Percentiles rank a stretch among this genome's conserved stretches.
Conservation (phyloP, 2,329 filamentous ascomycete species). For the Dothiorella sarmentorum region DNA sequence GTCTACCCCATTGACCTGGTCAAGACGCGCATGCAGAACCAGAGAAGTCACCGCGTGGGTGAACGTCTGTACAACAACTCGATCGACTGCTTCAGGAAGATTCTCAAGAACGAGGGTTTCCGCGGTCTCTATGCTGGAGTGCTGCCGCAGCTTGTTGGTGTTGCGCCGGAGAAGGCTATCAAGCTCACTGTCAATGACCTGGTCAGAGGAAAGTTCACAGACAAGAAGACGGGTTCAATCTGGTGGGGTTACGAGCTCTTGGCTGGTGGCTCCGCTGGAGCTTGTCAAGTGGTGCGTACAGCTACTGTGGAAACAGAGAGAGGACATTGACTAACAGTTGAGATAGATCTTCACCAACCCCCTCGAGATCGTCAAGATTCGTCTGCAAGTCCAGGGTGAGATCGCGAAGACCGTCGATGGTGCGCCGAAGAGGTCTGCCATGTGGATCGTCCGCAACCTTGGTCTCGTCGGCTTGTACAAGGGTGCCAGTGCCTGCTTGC, state of each 20-base stretch:
- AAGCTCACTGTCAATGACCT: conserved; percentile 98
- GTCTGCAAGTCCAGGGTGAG: conserved; percentile 95
- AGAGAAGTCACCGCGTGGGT: conserved; percentile 76
- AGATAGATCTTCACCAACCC: conserved; percentile 89
- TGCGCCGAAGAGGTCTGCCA: conserved; percentile 81
- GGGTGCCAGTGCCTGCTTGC: conserved; percentile 87
- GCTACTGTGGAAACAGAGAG: background rate
- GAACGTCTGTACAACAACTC: conserved; percentile 96
- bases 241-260: conserved; percentile 69
- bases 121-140: conserved; percentile 91
- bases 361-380: conserved; percentile 98
- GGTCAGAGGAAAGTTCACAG: conserved; percentile 71
- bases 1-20: conserved; percentile 98
- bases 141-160: conserved; percentile 89
- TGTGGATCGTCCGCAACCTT: conserved; percentile 96
- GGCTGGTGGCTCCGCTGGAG: conserved; percentile 85
- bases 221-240: conserved; percentile 71
- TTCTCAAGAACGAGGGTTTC: conserved; percentile 88
- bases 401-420: conserved; percentile 82
- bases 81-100: conserved; percentile 89
- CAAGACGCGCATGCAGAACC: conserved; percentile 98
- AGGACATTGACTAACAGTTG: background rate
- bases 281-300: conserved; percentile 87
- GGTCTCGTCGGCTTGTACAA: conserved; percentile 95
- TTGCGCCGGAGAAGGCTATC: conserved; percentile 99